Evolutionary conservation across 306 rosid genomes (phyloP).

Genomic region (Casuarina equisetifolia): DNA sequence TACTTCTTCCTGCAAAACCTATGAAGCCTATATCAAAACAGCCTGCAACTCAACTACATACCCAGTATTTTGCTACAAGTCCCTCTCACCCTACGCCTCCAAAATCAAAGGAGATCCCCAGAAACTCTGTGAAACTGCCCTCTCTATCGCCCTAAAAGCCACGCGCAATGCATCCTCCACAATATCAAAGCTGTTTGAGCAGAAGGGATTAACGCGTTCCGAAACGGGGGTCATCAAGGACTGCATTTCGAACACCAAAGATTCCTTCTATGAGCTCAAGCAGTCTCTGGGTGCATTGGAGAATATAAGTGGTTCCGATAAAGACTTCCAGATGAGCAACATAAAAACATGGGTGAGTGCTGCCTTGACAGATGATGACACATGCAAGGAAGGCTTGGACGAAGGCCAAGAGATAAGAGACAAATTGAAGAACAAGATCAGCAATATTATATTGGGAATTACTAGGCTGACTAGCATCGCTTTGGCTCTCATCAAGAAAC

Average conservation of each 20-base stretch:
- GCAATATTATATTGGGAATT: conserved; percentile 21
- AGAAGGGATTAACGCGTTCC: not conserved
- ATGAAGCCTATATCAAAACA: not conserved
- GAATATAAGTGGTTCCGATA: conserved; percentile 24
- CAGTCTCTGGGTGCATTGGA: conserved; percentile 33
- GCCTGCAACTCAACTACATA: not conserved
- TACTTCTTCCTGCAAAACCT: conserved; percentile 10
- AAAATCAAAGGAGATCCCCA: conserved; percentile 3
- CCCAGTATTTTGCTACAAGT: conserved; percentile 6
- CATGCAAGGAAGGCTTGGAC: conserved; percentile 46
- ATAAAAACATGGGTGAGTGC: conserved; percentile 49
- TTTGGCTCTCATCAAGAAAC: conserved; percentile 43
- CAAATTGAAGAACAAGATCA: conserved; percentile 19
- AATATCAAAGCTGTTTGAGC: not conserved
- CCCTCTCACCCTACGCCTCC: conserved; percentile 13
- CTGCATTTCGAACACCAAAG: conserved; percentile 19
- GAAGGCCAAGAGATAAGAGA: conserved; percentile 26
- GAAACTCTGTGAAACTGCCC: conserved; percentile 8
- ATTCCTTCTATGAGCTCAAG: conserved; percentile 30
- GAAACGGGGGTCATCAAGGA: not conserved
- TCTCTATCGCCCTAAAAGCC: not conserved
- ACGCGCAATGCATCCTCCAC: not conserved
- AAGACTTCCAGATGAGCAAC: conserved; percentile 32
- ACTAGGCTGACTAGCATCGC: conserved; percentile 48
- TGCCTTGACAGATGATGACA: conserved; percentile 40